Base-by-base conservation (phyloP, 768 basidiomycete species). In the Collybiopsis confluens region DNA sequence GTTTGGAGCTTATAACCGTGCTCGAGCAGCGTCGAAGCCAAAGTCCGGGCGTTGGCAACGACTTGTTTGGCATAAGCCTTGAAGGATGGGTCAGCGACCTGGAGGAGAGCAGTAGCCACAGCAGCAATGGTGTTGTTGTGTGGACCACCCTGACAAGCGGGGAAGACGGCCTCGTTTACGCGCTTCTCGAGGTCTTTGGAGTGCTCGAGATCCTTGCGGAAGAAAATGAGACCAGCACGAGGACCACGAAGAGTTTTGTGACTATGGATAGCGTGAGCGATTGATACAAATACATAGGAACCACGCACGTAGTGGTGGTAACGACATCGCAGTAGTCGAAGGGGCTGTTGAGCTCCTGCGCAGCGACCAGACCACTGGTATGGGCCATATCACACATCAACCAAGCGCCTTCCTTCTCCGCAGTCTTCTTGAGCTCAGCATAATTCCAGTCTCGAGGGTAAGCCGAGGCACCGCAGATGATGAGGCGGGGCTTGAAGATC, bases 361-460 rank as follows among this genome's bases (percentile, higher is more conserved):
- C 95, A 44, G 96, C 96, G 59, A 98, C 80, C 62, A 99, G 83
- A 65, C 96, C 97, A 52, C 88, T 91, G 56, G 92, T 98, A 76
- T 99, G 97, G 13, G 97, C 96, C 66, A 99, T 98, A 71, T 98
- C 96, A 53, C 88, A 88, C 88, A 97, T 86, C 58, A 98, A 79
- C 77, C 83, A 96, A 28, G 92, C 92, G 58, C 92, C 92, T 66
- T 97, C 92, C 68, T 80, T 83, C 65, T 90, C 85, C 18, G 90
- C 87, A 47, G 83, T 88, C 66, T 84, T 80, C 69, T 87, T 88
- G 60, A 99, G 82, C 21, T 81, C 66, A 27, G 75, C 82, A 65
- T 98, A 99, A 70, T 98, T 94, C 93, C 93, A 99, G 70, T 98
- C 97, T 45, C 97, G 85, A 18, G 97, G 96, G 75, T 98, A 99